A percentile compares a stretch with the other conserved stretches of the same genome.
These are phyloP conservation scores for Thelonectria blattea DNA, from an alignment of 2,329 filamentous ascomycete genomes.

Conservation along the genomic window DNA sequence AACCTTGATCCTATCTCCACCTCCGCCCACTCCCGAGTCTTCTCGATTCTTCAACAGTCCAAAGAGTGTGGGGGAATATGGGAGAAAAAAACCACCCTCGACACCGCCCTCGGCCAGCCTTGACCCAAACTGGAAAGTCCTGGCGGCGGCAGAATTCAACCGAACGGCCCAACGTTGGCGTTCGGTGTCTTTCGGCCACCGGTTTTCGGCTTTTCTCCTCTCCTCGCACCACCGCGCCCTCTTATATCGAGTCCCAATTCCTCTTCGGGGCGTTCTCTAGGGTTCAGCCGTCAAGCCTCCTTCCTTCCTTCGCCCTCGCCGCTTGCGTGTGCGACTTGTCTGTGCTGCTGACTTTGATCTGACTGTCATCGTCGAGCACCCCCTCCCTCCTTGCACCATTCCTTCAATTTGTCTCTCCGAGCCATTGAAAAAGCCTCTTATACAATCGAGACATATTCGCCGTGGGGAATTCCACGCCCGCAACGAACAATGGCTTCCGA, in stretches of 20 bases:
- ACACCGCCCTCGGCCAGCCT: constrained; percentile 13
- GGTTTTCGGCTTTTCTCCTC: constrained; percentile 26
- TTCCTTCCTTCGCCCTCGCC: neutral
- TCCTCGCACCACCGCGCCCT: constrained; percentile 4
- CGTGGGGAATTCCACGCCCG: constrained; percentile 27
- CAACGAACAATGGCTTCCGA: constrained; percentile 36
- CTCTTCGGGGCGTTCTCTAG: constrained; percentile 10
- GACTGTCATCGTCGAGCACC: constrained; percentile 1
- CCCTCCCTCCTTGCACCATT: neutral
- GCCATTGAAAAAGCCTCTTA: constrained; percentile 20
- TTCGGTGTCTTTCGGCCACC: constrained; percentile 22
- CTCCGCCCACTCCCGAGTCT: neutral
- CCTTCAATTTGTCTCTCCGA: neutral
- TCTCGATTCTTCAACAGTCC: neutral
- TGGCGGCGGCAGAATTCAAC: constrained; percentile 24
- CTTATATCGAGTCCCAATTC: constrained; percentile 18
- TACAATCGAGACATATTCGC: constrained; percentile 14
- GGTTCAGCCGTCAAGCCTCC: constrained; percentile 12
- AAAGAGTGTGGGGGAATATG: neutral
- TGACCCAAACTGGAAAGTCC: constrained; percentile 11
- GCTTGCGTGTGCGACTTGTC: constrained; percentile 7
- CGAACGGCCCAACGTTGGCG: constrained; percentile 15
- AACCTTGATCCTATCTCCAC: constrained; percentile 3
- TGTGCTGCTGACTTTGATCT: constrained; percentile 6
- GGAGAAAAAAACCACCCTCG: constrained; percentile 1